Base-by-base conservation (phyloP, 306 rosid species). In the Glycine tomentella region DNA sequence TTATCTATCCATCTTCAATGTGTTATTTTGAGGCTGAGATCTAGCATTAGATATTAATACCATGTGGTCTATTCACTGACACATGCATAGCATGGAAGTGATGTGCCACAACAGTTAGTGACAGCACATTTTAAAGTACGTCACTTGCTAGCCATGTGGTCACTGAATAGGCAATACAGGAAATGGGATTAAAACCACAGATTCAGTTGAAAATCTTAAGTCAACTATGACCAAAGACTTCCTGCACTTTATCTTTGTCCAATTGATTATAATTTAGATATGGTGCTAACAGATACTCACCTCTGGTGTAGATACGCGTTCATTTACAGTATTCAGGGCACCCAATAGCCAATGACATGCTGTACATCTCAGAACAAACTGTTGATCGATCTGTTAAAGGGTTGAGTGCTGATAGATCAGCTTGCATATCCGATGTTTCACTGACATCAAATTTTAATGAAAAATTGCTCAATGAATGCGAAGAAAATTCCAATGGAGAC, bases 301-400 rank as follows among this genome's bases (percentile, higher is more conserved):
- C 70, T 76, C n/a, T 81, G 68, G 69, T 76, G 90, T 71, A 94
- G 97, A 92, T 94, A 78, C 95, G 97, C 11, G 98, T 92, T 69
- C 97, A 90, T 88, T 89, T 94, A 84, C 94, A 90, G 83, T 79
- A 81, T 78, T 72, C 84, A 6, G 98, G 97, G 68, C 93, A 92
- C 81, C 97, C 97, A 57, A 94, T 94, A 81, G 97, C 97, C 83
- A 94, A 94, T 65, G 98, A 92, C 81, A 49, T 72, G 82, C 90
- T 92, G 51, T 94, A 94, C 89, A 86, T 91, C 53, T 86, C 92
- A 64, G 83, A 92, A 75, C 80, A 85, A 76, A 75, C 77, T 8
- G 65, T 83, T 72, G 84, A 74, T 70, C 86, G 85, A 45, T 84
- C 90, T 14, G 78, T 80, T 76, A 78, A 73, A 78, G 86, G 91